Evolutionary conservation across 179 eudicot species (phyloP), one percentile per base, ranked within the genome.

Genomic region (Beta macrorhiza): DNA sequence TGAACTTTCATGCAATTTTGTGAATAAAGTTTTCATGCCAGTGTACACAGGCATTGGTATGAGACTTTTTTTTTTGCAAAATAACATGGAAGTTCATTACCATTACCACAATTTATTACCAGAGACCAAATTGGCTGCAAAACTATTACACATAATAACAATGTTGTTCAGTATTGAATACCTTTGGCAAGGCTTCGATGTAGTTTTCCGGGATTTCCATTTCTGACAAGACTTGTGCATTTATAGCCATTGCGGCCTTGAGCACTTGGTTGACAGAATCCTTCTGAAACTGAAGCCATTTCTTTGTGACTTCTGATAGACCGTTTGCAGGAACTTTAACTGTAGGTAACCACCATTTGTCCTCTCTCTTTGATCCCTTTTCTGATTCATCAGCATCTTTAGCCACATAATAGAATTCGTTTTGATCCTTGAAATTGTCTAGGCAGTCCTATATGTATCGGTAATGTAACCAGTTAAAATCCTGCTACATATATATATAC

Each of bases 291-390:
- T 83, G 94, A 58, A 93, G 78, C 95, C 94, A 90, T 86, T 90
- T 92, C 80, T 88, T 85, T 9, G 91, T 89, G 42, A 77, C 82
- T 2, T 93, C 93, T 3, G 96, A 88, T n/a, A 92, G 68, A 56
- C 97, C 97, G 32, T 85, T 83, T 5, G 88, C 83, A 32, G 97
- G 93, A 82, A 92, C 92, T 69, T 88, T 87, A n/a, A 92, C 96
- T 8, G 89, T 88, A 6, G 98, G 94, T 29, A 94, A 81, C 98
- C 98, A 94, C 98, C 98, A 94, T 87, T 90, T 91, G 58, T 93
- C 93, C 11, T 91, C 91, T 78, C 82, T 81, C 49, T 59, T 85
- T 14, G 77, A 67, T 29, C 86, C 85, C 49, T 82, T 83, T 63
- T 87, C 81, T 10, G 88, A 59, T 15, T 85, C 89, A 53, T 89